Evolutionary conservation across 2,329 filamentous ascomycete genomes (phyloP).

Genomic region (Daldinia eschscholtzii): DNA sequence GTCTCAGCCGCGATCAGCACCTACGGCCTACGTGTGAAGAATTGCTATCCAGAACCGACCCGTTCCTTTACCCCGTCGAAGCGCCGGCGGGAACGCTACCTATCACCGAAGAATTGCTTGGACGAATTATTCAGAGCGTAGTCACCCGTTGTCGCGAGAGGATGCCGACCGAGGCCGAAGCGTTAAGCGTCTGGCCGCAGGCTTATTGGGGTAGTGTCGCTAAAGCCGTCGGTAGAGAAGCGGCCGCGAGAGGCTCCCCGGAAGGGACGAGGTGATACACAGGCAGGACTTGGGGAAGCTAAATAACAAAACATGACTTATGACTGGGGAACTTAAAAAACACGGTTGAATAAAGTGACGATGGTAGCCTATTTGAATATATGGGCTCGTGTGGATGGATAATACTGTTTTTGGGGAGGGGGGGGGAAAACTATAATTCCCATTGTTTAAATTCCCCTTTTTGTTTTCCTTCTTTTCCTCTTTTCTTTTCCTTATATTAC

Average conservation of each 20-base stretch:
- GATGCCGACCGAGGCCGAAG: slow-evolving; percentile 70
- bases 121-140: slow-evolving; percentile 72
- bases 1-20: slow-evolving; percentile 72
- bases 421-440: slow-evolving; percentile 5
- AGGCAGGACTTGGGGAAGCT: neutral
- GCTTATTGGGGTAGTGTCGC: slow-evolving; percentile 72
- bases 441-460: slow-evolving; percentile 15
- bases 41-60: slow-evolving; percentile 69
- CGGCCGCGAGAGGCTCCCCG: slow-evolving; percentile 12
- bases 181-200: slow-evolving; percentile 67
- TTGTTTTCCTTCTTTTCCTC: neutral
- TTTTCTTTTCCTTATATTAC: too few relatives aligned
- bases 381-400: slow-evolving; percentile 18
- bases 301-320: slow-evolving; percentile 14
- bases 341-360: slow-evolving; percentile 14
- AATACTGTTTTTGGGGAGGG: slow-evolving; percentile 9
- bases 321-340: slow-evolving; percentile 6
- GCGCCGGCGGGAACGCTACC: slow-evolving; percentile 67
- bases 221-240: slow-evolving; percentile 61
- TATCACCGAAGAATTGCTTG: slow-evolving; percentile 72
- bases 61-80: slow-evolving; percentile 74
- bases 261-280: slow-evolving; percentile 25
- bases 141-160: slow-evolving; percentile 69
- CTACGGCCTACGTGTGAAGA: slow-evolving; percentile 74
- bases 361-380: slow-evolving; percentile 12